Evolutionary conservation across 805 yeast genomes (phyloP), one percentile per base, ranked within the genome.

Genomic region (Spathaspora arborariae): DNA sequence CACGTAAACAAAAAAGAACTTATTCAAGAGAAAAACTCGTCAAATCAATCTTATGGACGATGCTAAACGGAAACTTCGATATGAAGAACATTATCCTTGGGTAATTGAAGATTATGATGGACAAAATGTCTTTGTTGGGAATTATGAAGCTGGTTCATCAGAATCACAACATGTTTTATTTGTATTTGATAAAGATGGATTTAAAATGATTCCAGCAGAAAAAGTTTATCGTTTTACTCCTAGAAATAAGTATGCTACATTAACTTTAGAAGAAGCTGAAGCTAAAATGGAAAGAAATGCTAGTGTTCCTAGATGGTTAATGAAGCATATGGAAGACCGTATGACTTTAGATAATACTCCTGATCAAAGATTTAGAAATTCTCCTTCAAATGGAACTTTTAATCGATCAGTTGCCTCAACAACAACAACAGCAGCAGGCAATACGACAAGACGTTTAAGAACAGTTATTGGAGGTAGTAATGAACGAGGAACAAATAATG

Each of bases 41-140:
- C 96, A 91, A 64, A 80, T 89, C 16, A 82, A 79, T 55, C 79
- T 84, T 21, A 81, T 88, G 62, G 89, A 89, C 58, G 98, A 91
- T 56, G 80, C 80, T 7, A 91, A 88, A 50, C 78, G 92, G 51
- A 85, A 82, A 59, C 72, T 94, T 51, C 76, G 98, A 60, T 94
- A 92, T 62, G 99, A 94, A 68, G 99, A 94, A 67, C 88, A 85
- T 63, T 92, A 88, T 58, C 99, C 99, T 0, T 94, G 99, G 99
- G 96, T 94, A 15, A 72, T 94, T 75, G 99, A 94, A 68, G 99
- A 94, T 67, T 92, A 87, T 63, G 97, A 90, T 59, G 96, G 96
- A 40, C 78, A 80, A 50, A 92, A 94, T 61, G 92, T 96, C 0
- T 94, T 88, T 86, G 97, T 91, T 16, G 97, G 98, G 33, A 86